A percentile compares a stretch with the other conserved stretches of the same genome.
phyloP scores from a whole-genome alignment of 2,329 filamentous ascomycete genomes.

The Cadophora sp. region DNA sequence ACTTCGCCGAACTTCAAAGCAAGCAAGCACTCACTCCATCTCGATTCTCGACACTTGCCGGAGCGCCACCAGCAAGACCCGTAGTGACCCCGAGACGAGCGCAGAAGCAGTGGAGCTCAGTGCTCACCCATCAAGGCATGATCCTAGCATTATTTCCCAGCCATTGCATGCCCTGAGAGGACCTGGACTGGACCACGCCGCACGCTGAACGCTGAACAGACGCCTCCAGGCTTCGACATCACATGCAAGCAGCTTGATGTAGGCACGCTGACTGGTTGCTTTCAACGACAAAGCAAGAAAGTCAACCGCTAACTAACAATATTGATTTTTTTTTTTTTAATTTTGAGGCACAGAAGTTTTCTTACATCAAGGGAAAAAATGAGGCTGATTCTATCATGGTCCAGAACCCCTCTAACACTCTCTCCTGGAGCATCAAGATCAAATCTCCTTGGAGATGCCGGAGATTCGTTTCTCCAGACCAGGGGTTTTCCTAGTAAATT shows the following conservation, averaged over 20 bases:
- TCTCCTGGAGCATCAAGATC: neutral
- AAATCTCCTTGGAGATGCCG: conserved; percentile 25
- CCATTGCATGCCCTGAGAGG: neutral
- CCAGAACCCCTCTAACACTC: conserved; percentile 11
- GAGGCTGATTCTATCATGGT: conserved; percentile 7
- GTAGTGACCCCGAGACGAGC: conserved; percentile 17
- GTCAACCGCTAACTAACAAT: neutral
- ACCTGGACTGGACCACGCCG: neutral
- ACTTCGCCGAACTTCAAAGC: conserved; percentile 15
- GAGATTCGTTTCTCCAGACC: conserved; percentile 27
- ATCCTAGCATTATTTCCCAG: conserved; percentile 15
- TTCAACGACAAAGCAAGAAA: conserved; percentile 27
- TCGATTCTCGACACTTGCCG: conserved; percentile 4
- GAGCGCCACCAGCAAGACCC: conserved; percentile 4
- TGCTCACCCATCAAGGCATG: neutral
- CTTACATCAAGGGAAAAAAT: neutral
- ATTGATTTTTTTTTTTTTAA: conserved; percentile 1
- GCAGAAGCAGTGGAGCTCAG: conserved; percentile 5
- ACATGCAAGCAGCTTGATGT: conserved; percentile 1
- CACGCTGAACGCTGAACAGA: neutral
- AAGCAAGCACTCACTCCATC: neutral
- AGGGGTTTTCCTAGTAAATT: conserved; percentile 6
- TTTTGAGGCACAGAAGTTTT: neutral
- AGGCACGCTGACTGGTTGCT: conserved; percentile 24
- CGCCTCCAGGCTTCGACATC: neutral